Evolutionary conservation across 257 asterid species (phyloP).

Genomic region (Jacaranda copaia): DNA sequence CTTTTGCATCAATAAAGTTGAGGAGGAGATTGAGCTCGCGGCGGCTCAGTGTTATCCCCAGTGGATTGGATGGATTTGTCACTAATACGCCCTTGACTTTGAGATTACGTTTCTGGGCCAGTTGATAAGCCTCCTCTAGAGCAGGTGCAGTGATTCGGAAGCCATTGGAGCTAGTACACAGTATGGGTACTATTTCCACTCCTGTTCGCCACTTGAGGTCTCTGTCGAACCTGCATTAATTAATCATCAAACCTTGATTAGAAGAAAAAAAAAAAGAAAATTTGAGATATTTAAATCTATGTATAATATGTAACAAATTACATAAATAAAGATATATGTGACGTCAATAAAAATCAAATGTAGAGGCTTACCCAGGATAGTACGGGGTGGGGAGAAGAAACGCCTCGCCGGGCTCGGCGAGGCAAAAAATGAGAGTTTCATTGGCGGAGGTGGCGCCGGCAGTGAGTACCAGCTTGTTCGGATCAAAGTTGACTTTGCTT

Average conservation of each 20-base stretch:
- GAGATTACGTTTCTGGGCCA: slow-evolving; percentile 55
- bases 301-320: not conserved
- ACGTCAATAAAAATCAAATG: not conserved
- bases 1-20: slow-evolving; percentile 46
- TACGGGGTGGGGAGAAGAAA: slow-evolving; percentile 78
- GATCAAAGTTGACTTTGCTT: slow-evolving; percentile 61
- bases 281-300: no score
- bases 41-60: slow-evolving; percentile 52
- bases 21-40: slow-evolving; percentile 52
- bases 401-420: slow-evolving; percentile 79
- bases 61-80: slow-evolving; percentile 71
- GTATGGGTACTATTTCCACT: slow-evolving; percentile 67
- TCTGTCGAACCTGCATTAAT: slow-evolving; percentile 58
- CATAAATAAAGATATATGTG: slow-evolving; percentile 18
- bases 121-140: slow-evolving; percentile 53
- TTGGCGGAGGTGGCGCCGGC: slow-evolving; percentile 88
- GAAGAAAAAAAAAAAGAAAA: not conserved
- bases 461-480: slow-evolving; percentile 64
- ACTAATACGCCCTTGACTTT: slow-evolving; percentile 65
- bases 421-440: slow-evolving; percentile 72
- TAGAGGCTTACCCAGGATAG: slow-evolving; percentile 71
- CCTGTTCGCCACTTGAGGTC: slow-evolving; percentile 77
- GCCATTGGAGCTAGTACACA: slow-evolving; percentile 56
- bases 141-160: slow-evolving; percentile 61
- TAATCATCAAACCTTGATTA: not conserved